These are phyloP conservation scores for Fonsecaea erecta DNA, from an alignment of 2,329 filamentous ascomycete species.

Conservation along the genomic window DNA sequence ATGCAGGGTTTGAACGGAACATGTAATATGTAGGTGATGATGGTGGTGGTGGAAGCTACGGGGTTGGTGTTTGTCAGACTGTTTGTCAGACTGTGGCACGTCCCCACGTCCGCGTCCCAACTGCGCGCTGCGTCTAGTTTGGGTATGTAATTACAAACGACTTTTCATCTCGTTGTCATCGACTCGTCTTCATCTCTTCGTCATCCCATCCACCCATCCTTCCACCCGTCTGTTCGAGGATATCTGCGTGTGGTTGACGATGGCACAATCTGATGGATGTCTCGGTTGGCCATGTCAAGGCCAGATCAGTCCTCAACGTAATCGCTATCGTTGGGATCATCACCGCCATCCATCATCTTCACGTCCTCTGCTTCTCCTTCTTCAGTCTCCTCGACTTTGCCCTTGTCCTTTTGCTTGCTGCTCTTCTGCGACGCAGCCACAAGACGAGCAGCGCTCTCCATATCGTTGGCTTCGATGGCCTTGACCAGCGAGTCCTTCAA, in stretches of 20 bases:
- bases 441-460: conserved; percentile 6
- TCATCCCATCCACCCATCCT: not conserved
- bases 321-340: not conserved
- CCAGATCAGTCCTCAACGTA: conserved; percentile 1
- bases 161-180: not conserved
- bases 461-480: conserved; percentile 15
- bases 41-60: not conserved
- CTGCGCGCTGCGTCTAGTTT: not conserved
- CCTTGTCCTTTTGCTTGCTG: conserved; percentile 8
- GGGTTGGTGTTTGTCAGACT: not conserved
- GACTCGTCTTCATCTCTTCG: not conserved
- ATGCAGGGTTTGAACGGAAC: too few relatives aligned
- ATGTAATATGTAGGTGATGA: not conserved
- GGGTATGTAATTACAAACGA: not conserved
- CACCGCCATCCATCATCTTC: conserved; percentile 9
- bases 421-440: conserved; percentile 3
- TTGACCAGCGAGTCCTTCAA: not conserved
- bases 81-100: not conserved
- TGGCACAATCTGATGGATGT: not conserved
- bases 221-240: not conserved
- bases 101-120: not conserved
- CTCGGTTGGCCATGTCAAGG: not conserved
- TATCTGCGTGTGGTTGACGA: not conserved
- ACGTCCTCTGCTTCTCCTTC: not conserved
- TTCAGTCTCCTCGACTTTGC: not conserved